Evolutionary conservation across 768 basidiomycete species (phyloP), one percentile per base, ranked within the genome.

Genomic region (Amanita fuliginea): DNA sequence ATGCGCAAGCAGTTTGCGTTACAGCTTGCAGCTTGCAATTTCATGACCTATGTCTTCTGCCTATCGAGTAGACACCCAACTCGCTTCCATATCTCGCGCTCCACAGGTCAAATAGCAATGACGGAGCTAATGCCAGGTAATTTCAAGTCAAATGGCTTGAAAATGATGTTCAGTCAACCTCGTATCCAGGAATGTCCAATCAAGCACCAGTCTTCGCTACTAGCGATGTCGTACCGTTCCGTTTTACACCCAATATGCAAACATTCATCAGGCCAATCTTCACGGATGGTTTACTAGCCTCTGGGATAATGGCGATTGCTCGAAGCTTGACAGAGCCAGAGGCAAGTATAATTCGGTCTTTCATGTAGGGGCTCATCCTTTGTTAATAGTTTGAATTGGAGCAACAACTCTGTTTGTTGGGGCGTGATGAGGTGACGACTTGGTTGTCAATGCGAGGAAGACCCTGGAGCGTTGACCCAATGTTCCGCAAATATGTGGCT

Each of bases 1-100:
- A 92, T 98, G 81, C 81, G 96, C 52, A 98, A 96, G 68, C 94
- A 97, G 66, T 96, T 98, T 64, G 84, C 94, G 7, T 64, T 86
- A 35, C 94, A 98, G 60, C 71, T 92, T 33, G 91, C 96, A 5
- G 77, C 87, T 1, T 80, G 79, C 37, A 85, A 88, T 58, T 98
- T 97, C 74, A 83, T 95, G 79, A 93, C 92, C 13, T 95, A 86
- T 60, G 71, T 87, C 24, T 77, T 96, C 57, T 86, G 79, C 56
- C 73, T 97, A 28, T 84, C 85, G 22, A 87, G 86, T 60, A 81
- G 95, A 40, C 74, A 79, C 6, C 95, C 95, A 0, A 70, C 76
- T 9, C 81, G 93, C 16, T 93, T 95, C 74, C 83, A 90, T 56
- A 61, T 98, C 50, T 95, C 92, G 28, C 78, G 90, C n/a, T 73